These are phyloP conservation scores for Fusarium sp. DNA, from an alignment of 2,329 filamentous ascomycete species.

Conservation along the genomic window DNA sequence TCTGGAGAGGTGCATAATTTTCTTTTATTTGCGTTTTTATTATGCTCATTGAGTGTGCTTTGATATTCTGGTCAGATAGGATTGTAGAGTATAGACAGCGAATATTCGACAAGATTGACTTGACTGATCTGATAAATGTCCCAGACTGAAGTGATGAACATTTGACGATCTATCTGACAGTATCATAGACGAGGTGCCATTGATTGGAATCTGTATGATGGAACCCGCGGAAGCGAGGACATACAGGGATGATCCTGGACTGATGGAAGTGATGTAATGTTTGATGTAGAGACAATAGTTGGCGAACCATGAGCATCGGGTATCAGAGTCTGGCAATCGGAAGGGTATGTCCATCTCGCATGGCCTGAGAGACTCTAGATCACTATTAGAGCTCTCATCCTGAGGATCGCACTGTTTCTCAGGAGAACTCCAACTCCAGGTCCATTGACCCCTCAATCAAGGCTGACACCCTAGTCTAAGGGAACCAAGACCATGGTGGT, in stretches of 20 bases:
- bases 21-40: background rate
- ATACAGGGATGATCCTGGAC: conserved; percentile 25
- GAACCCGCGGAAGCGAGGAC: conserved; percentile 1
- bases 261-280: conserved; percentile 19
- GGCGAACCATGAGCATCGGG: background rate
- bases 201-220: conserved; percentile 7
- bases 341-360: background rate
- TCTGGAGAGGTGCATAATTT: conserved; percentile 23
- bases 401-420: background rate
- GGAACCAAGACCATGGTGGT: conserved; percentile 9
- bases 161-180: background rate
- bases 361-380: background rate
- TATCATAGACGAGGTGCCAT: background rate
- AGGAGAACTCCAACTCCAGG: background rate
- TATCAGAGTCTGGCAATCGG: background rate
- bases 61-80: background rate
- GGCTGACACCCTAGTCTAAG: conserved; percentile 22
- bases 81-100: background rate
- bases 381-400: background rate
- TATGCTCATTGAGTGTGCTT: conserved; percentile 8
- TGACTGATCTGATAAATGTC: background rate
- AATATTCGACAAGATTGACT: background rate
- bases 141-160: background rate
- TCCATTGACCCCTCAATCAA: conserved; percentile 19
- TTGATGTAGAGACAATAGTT: background rate